Percentiles rank a stretch among this genome's conserved stretches.
These are phyloP conservation scores for Lanmaoa pseudosensibilis DNA, from an alignment of 768 basidiomycete species.

Conservation along the genomic window DNA sequence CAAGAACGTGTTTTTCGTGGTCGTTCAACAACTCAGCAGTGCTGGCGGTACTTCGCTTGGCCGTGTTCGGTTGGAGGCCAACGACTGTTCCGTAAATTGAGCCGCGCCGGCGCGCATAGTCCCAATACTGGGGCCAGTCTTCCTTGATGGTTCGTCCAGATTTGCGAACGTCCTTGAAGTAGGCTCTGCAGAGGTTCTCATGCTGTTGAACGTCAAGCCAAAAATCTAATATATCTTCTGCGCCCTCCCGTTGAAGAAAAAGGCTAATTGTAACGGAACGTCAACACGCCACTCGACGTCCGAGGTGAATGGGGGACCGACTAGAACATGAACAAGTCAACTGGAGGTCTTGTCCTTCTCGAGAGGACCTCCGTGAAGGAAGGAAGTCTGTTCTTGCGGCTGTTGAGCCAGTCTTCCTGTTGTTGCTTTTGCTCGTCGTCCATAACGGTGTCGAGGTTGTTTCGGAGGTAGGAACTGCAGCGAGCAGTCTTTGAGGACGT, in stretches of 20 bases:
- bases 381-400: conserved; percentile 75
- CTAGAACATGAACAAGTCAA: conserved; percentile 99
- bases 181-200: conserved; percentile 96
- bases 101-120: conserved; percentile 87
- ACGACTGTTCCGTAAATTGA: conserved; percentile 93
- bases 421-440: conserved; percentile 51
- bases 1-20: conserved; percentile 67
- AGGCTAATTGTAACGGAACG: conserved; percentile 51
- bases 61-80: conserved; percentile 58
- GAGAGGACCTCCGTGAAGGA: conserved; percentile 90
- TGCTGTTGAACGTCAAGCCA: conserved; percentile 99
- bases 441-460: conserved; percentile 33
- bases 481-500: conserved; percentile 18
- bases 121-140: conserved; percentile 99
- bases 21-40: conserved; percentile 72
- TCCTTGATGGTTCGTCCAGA: conserved; percentile 90
- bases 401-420: conserved; percentile 74
- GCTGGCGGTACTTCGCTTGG: conserved; percentile 81
- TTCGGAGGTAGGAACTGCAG: conserved; percentile 12
- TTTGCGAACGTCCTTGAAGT: conserved; percentile 98
- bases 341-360: conserved; percentile 87
- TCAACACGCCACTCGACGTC: conserved; percentile 3
- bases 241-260: conserved; percentile 92
- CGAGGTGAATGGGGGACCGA: conserved; percentile 44
- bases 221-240: conserved; percentile 96